These are phyloP conservation scores for Cercospora sp. DNA, from an alignment of 2,329 filamentous ascomycete species.

Conservation along the genomic window DNA sequence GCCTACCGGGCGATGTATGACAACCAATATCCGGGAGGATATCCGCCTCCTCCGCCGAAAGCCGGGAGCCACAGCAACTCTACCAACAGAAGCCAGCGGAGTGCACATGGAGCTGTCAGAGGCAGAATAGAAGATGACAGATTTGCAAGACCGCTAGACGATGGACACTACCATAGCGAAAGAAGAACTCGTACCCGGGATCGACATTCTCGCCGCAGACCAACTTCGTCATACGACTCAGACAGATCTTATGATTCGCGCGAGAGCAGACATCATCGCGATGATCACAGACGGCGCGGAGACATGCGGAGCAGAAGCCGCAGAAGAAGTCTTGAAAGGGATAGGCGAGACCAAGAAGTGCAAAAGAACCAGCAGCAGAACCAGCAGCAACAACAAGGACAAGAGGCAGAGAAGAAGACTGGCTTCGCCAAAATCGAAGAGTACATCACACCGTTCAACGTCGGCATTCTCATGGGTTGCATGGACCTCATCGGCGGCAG, in stretches of 20 bases:
- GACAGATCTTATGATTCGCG: slow-evolving; percentile 17
- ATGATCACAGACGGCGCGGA: slow-evolving; percentile 10
- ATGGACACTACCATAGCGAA: slow-evolving; percentile 5
- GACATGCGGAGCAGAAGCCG: slow-evolving; percentile 13
- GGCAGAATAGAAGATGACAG: slow-evolving; percentile 17
- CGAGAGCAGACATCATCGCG: neutral
- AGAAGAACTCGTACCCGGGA: slow-evolving; percentile 4
- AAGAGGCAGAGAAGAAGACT: slow-evolving; percentile 13
- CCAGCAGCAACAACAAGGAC: slow-evolving; percentile 15
- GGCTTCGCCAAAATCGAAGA: slow-evolving; percentile 11
- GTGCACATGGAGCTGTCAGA: slow-evolving; percentile 12
- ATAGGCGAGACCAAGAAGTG: slow-evolving; percentile 9
- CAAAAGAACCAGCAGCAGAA: slow-evolving; percentile 1
- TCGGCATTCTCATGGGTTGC: slow-evolving; percentile 24
- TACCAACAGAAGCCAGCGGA: slow-evolving; percentile 15
- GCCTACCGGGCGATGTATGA: slow-evolving; percentile 19
- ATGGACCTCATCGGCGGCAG: slow-evolving; percentile 26
- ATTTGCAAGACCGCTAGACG: slow-evolving; percentile 3
- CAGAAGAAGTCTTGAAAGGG: slow-evolving; percentile 8
- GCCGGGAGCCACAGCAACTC: slow-evolving; percentile 16
- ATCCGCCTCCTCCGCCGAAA: slow-evolving; percentile 7
- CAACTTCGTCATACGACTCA: slow-evolving; percentile 12
- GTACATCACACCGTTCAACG: slow-evolving; percentile 25
- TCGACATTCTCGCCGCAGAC: slow-evolving; percentile 7
- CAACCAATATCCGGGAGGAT: slow-evolving; percentile 11